These are phyloP conservation scores for Saccharomycopsis sp. DNA, from an alignment of 805 yeast species.

Conservation along the genomic window DNA sequence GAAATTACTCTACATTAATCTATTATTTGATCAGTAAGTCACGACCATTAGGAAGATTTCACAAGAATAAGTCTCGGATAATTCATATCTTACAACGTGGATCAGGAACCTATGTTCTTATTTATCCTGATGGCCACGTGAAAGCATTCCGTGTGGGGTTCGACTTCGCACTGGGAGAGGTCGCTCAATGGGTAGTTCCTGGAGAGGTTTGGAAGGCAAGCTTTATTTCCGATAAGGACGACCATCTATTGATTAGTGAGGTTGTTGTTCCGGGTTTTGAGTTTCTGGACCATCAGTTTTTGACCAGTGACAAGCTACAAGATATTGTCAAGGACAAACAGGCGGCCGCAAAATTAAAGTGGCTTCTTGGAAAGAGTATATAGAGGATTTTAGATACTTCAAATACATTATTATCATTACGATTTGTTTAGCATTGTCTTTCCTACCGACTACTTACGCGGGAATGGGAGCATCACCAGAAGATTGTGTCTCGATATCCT, in stretches of 20 bases:
- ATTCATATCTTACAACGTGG: slow-evolving; percentile 52
- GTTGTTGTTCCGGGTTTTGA: slow-evolving; percentile 61
- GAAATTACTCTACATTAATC: slow-evolving; percentile 45
- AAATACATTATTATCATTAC: too few relatives aligned
- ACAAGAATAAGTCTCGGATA: slow-evolving; percentile 44
- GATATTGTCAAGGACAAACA: not conserved
- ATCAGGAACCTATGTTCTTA: slow-evolving; percentile 47
- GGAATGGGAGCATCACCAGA: too few relatives aligned
- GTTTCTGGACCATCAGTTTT: slow-evolving; percentile 43
- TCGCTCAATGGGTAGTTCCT: slow-evolving; percentile 58
- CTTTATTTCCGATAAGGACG: slow-evolving; percentile 38
- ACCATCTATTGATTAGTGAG: slow-evolving; percentile 44
- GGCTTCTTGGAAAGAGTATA: not conserved
- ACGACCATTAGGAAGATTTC: slow-evolving; percentile 45
- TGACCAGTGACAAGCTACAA: not conserved
- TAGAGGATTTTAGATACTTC: too few relatives aligned
- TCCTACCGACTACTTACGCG: too few relatives aligned
- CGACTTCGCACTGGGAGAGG: slow-evolving; percentile 40
- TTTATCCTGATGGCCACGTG: slow-evolving; percentile 44
- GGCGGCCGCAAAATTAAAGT: not conserved
- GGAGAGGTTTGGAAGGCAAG: slow-evolving; percentile 55
- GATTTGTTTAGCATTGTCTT: too few relatives aligned
- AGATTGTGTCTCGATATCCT: too few relatives aligned
- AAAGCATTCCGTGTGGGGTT: slow-evolving; percentile 50
- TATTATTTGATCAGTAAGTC: slow-evolving; percentile 47